These are phyloP conservation scores for Penicillium brasilianum DNA, from an alignment of 2,329 filamentous ascomycete species.

Conservation along the genomic window DNA sequence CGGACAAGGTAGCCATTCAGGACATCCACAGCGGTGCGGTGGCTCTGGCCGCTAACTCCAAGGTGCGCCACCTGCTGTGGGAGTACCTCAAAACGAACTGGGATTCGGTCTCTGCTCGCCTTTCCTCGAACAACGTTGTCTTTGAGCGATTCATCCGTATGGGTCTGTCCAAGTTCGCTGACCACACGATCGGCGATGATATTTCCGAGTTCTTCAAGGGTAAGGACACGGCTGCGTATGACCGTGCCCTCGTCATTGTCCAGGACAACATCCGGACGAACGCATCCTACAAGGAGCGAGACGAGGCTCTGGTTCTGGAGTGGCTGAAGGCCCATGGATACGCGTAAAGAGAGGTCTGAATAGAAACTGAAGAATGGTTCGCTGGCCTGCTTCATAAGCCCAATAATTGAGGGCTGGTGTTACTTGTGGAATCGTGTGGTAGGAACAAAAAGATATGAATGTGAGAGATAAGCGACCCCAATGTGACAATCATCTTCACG, in stretches of 20 bases:
- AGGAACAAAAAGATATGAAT: background rate
- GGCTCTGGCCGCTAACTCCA: constrained; percentile 73
- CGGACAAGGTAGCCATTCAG: constrained; percentile 79
- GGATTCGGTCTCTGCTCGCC: constrained; percentile 70
- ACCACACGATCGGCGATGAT: constrained; percentile 70
- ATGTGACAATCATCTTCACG: background rate
- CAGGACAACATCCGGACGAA: constrained; percentile 84
- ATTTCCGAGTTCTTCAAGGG: constrained; percentile 83
- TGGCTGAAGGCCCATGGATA: constrained; percentile 74
- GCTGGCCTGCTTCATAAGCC: background rate
- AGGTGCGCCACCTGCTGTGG: constrained; percentile 79
- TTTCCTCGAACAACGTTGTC: constrained; percentile 82
- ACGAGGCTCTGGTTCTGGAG: constrained; percentile 72
- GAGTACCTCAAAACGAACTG: constrained; percentile 84
- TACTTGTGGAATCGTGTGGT: too few species aligned
- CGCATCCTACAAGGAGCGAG: constrained; percentile 79
- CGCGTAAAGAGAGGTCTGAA: constrained; percentile 39
- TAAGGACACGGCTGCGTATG: constrained; percentile 85
- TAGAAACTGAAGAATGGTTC: background rate
- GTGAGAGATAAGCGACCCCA: background rate
- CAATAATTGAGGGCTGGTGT: background rate
- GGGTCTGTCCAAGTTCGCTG: constrained; percentile 77
- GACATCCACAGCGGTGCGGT: constrained; percentile 85
- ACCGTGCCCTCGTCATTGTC: constrained; percentile 82
- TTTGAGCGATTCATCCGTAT: constrained; percentile 86